A percentile compares a stretch with the other conserved stretches of the same genome.
Evolutionary conservation across 2,329 filamentous ascomycete genomes (phyloP).

Genomic region (Pseudocercospora vitis): DNA sequence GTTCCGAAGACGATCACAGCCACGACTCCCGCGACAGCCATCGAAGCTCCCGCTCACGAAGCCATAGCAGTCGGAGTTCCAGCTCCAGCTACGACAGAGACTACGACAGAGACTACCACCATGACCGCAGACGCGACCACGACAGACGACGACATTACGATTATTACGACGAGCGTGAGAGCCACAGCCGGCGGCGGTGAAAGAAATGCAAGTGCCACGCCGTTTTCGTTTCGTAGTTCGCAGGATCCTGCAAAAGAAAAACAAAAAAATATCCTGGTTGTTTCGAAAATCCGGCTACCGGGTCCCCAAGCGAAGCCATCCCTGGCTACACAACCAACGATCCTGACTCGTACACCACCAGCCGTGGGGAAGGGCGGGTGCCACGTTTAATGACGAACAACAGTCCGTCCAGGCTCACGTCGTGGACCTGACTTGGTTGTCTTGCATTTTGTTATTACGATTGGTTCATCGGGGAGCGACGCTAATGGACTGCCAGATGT

Average conservation of each 20-base stretch:
- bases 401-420: too few relatives aligned
- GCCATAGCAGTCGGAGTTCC: neutral
- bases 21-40: neutral
- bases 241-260: neutral
- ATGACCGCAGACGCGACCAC: conserved; percentile 1
- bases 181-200: conserved; percentile 4
- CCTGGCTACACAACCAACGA: neutral
- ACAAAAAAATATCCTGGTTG: neutral
- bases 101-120: conserved; percentile 4
- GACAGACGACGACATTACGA: conserved; percentile 3
- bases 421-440: too few relatives aligned
- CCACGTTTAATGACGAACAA: conserved; percentile 3
- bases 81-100: neutral
- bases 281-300: neutral
- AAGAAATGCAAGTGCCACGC: neutral
- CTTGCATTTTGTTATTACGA: neutral
- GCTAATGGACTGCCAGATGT: conserved; percentile 1
- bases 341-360: conserved; percentile 6
- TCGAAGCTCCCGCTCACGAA: conserved; percentile 1
- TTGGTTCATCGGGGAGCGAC: neutral
- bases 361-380: too few relatives aligned
- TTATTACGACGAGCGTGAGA: conserved; percentile 2
- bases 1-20: neutral
- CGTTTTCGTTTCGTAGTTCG: neutral
- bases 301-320: neutral